These are phyloP conservation scores for Lactifluus echinatus DNA, from an alignment of 768 basidiomycete species.

Conservation along the genomic window DNA sequence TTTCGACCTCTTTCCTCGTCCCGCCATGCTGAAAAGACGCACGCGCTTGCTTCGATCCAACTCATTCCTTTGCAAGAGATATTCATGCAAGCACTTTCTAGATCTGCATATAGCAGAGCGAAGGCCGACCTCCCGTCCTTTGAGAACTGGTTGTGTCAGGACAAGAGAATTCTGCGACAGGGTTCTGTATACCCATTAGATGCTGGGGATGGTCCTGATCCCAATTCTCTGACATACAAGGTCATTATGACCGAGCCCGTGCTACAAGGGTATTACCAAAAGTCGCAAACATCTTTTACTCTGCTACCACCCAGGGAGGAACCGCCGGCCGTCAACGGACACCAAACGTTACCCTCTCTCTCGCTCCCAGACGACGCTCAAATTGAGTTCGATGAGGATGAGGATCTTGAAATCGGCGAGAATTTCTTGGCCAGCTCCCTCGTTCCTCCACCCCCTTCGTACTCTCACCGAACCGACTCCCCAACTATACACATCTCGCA, in stretches of 20 bases:
- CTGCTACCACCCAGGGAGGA: slow-evolving; percentile 10
- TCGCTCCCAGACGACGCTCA: slow-evolving; percentile 5
- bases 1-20: background rate
- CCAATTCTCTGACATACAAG: slow-evolving; percentile 5
- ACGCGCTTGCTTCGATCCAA: slow-evolving; percentile 13
- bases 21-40: background rate
- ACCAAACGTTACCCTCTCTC: background rate
- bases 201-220: slow-evolving; percentile 7
- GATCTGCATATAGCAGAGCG: slow-evolving; percentile 21
- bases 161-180: slow-evolving; percentile 40
- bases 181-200: slow-evolving; percentile 33
- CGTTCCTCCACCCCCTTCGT: slow-evolving; percentile 18
- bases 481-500: slow-evolving; percentile 15
- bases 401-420: slow-evolving; percentile 59
- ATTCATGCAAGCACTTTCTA: slow-evolving; percentile 22
- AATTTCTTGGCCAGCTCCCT: slow-evolving; percentile 40
- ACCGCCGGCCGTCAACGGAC: slow-evolving; percentile 17
- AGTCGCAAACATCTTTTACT: slow-evolving; percentile 15
- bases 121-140: slow-evolving; percentile 17
- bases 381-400: slow-evolving; percentile 2
- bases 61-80: slow-evolving; percentile 22
- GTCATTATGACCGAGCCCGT: slow-evolving; percentile 18
- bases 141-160: slow-evolving; percentile 23
- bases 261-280: slow-evolving; percentile 18
- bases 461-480: background rate